Evolutionary conservation across 345 rosid species (phyloP).

Genomic region (Aquilaria sinensis): DNA sequence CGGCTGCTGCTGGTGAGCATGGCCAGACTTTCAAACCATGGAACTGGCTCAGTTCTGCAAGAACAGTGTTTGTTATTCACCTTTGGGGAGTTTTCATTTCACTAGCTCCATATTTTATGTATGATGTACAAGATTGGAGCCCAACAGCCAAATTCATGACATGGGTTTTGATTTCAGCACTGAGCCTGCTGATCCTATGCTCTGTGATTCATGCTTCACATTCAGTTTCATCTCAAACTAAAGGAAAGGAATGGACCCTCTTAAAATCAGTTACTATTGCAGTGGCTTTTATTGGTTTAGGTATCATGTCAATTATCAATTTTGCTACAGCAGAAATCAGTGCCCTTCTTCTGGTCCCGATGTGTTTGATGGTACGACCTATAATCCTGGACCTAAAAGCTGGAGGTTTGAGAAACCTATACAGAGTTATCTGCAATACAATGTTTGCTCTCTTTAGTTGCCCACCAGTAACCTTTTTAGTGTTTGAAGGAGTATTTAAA

Average conservation of each 20-base stretch:
- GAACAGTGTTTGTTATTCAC: slow-evolving; percentile 61
- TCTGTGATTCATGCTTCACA: slow-evolving; percentile 33
- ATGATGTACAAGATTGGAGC: slow-evolving; percentile 47
- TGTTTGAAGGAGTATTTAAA: slow-evolving; percentile 37
- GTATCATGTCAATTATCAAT: slow-evolving; percentile 89
- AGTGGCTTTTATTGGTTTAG: slow-evolving; percentile 65
- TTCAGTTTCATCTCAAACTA: slow-evolving; percentile 18
- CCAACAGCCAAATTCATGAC: slow-evolving; percentile 40
- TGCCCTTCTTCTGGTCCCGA: slow-evolving; percentile 71
- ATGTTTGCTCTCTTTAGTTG: slow-evolving; percentile 41
- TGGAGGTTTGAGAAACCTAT: slow-evolving; percentile 26
- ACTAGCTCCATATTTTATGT: slow-evolving; percentile 65
- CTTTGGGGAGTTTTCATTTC: slow-evolving; percentile 61
- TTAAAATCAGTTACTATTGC: slow-evolving; percentile 84
- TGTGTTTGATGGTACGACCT: slow-evolving; percentile 71
- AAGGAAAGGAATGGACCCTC: slow-evolving; percentile 50
- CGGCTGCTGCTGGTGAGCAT: slow-evolving; percentile 14
- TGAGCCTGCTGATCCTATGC: slow-evolving; percentile 41
- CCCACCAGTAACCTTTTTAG: slow-evolving; percentile 57
- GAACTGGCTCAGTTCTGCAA: slow-evolving; percentile 79
- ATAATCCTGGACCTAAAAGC: slow-evolving; percentile 45
- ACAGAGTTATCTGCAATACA: slow-evolving; percentile 45
- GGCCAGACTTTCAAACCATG: slow-evolving; percentile 38
- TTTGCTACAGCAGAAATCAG: slow-evolving; percentile 92
- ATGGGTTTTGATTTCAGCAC: slow-evolving; percentile 54